Conservation (phyloP, 805 yeast genomes). For the Lachancea meyersii region DNA sequence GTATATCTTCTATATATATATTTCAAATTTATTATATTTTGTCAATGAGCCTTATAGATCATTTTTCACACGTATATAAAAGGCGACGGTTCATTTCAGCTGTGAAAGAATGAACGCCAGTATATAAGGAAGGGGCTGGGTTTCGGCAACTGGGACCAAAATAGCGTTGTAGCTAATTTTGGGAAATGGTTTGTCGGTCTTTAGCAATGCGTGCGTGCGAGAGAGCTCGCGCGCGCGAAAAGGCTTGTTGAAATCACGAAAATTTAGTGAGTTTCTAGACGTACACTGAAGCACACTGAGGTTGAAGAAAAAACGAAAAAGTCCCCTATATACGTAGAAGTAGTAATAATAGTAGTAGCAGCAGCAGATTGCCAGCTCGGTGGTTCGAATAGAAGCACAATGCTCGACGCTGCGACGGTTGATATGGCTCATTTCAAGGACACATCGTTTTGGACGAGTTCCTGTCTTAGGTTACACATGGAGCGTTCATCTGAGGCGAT, state of each 20-base stretch:
- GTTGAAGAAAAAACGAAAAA: background rate
- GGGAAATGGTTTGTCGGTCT: no score
- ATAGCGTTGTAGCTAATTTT: no score
- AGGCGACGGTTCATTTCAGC: no score
- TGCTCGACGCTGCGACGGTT: no score
- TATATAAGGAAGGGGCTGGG: no score
- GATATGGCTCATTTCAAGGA: constrained; percentile 7
- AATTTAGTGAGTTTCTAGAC: background rate
- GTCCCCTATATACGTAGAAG: background rate
- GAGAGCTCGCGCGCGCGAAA: no score
- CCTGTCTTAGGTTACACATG: constrained; percentile 15
- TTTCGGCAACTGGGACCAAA: no score
- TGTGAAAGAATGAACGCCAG: no score
- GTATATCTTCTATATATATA: background rate
- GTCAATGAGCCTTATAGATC: no score
- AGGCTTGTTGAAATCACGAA: constrained; percentile 2
- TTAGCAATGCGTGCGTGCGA: no score
- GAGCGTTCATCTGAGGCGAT: constrained; percentile 43
- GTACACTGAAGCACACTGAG: background rate
- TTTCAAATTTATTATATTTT: background rate
- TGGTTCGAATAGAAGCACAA: background rate
- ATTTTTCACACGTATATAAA: no score
- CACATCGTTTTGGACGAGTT: constrained; percentile 18
- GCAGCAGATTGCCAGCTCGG: background rate
- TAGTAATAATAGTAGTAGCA: no score